Base-by-base conservation (phyloP, 176 grass and related monocot species). In the Hordeum vulgare region DNA sequence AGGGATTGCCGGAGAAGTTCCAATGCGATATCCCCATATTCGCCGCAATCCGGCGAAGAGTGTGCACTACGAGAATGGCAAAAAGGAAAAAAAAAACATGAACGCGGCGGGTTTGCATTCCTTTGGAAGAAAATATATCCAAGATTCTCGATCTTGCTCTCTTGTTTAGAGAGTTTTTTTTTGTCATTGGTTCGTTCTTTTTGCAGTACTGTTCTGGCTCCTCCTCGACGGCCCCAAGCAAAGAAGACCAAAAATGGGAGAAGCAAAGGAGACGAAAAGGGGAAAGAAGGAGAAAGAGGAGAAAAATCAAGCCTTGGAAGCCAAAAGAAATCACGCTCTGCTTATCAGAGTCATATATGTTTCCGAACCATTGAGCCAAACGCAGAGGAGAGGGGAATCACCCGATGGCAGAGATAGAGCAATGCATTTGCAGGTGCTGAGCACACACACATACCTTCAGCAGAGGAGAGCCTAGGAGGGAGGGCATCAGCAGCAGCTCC, bases 1-100 rank as follows among this genome's bases (percentile, higher is more conserved):
- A 94, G 0, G 83, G 93, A 60, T 90, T 81, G 37, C 63, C 61
- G 3, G 81, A 72, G 85, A 98, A 98, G 54, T 98, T 75, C 96
- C 96, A 95, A 37, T 83, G 69, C 11, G 33, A 68, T 23, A 88
- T 68, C 36, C 83, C 70, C 9, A 98, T 33, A 78, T 39, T 86
- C 9, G 24, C 51, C 1, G 89, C 83, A 35, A 94, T 80, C 66
- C 62, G 83, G 12, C 71, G 65, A 57, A 98, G 93, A 49, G 61
- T 42, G 13, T 47, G 78, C 56, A 5, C 96, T 98, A 86, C 18
- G 13, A 74, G 36, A 86, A 36, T 2, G 9, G 14, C 70, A 4
- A 17, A 15, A 18, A 27, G 40, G 24, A 28, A 9, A 28, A 49
- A 10, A 15, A 24, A 13, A 72, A 74, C 41, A 49, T 18, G 41